These are phyloP conservation scores for Aspergillus niger DNA, from an alignment of 2,329 filamentous ascomycete genomes.

Conservation along the genomic window DNA sequence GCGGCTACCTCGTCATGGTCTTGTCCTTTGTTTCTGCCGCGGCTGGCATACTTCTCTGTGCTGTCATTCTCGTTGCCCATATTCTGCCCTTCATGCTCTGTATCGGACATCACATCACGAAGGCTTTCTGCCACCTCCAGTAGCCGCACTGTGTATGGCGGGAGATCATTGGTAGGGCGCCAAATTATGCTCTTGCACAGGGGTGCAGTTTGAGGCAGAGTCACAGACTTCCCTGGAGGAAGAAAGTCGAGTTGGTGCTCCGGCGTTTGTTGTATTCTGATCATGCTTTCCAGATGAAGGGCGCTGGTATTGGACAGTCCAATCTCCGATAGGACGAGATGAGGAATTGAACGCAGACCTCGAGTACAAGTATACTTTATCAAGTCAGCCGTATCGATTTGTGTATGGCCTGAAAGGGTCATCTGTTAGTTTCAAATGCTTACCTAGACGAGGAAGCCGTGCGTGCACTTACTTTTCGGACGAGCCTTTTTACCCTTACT, in stretches of 20 bases:
- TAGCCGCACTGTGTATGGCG: slow-evolving; percentile 20
- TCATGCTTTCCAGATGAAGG: slow-evolving; percentile 33
- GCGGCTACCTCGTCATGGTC: slow-evolving; percentile 15
- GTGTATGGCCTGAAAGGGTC: slow-evolving; percentile 13
- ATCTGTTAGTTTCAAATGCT: slow-evolving; percentile 5
- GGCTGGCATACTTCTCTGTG: not conserved
- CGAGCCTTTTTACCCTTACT: slow-evolving; percentile 19
- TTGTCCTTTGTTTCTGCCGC: not conserved
- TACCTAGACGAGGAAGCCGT: not conserved
- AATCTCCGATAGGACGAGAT: slow-evolving; percentile 31
- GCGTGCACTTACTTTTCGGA: slow-evolving; percentile 15
- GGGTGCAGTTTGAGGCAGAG: slow-evolving; percentile 21
- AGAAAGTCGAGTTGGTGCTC: slow-evolving; percentile 34
- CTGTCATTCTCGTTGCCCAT: slow-evolving; percentile 6
- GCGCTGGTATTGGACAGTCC: slow-evolving; percentile 27
- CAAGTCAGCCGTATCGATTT: slow-evolving; percentile 19
- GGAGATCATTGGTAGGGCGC: slow-evolving; percentile 27
- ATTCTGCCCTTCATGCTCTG: slow-evolving; percentile 15
- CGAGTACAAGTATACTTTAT: slow-evolving; percentile 34
- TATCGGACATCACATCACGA: slow-evolving; percentile 11
- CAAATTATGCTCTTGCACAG: slow-evolving; percentile 33
- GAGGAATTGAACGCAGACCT: slow-evolving; percentile 40
- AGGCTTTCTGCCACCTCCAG: slow-evolving; percentile 25
- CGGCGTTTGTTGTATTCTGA: slow-evolving; percentile 30
- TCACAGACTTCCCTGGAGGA: slow-evolving; percentile 29